Evolutionary conservation across 192 early-diverging fungal genomes (phyloP), one percentile per base, ranked within the genome.

Genomic region (Helicostylum pulchrum): DNA sequence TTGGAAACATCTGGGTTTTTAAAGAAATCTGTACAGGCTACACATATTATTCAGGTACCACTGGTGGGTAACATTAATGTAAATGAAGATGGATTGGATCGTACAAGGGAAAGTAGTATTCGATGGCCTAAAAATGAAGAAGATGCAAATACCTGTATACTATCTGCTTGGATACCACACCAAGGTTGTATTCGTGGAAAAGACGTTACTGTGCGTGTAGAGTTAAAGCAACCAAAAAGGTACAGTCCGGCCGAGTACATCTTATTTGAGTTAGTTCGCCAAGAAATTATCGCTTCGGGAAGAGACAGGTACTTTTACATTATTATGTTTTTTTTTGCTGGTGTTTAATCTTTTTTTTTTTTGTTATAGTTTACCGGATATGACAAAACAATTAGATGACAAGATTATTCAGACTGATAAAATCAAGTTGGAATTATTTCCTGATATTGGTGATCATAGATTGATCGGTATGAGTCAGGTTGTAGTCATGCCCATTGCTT

Each of bases 101-200:
- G 54, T 36, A 30, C 54, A 39, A 34, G 31, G 7, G 32, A 56
- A 36, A 56, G 34, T 17, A 34, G 3, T 17, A 56, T 4, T 17
- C 54, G 54, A 17, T 56, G 54, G 54, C 54, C 54, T 36, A 56
- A 17, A 56, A 56, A 56, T 39, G 34, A 56, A 56, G 54, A 30
- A 7, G 17, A 56, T 36, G 32, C 54, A 36, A 56, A 56, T 17
- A 56, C 54, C 7, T 56, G 31, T 56, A 17, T 56, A 14, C 32
- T 56, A 34, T 36, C 1, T 10, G 54, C 54, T 34, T 36, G 54
- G n/a, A 39, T 56, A 15, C 53, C 53, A 56, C 53, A 32, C 19
- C 30, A 10, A 34, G 53, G 53, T 9, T 56, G 53, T 30, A 32
- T 56, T 7, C 31, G 53, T 32, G 53, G 53, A 36, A 56, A 19